Evolutionary conservation across 2,329 filamentous ascomycete genomes (phyloP).

Genomic region (Epichloe baconii): DNA sequence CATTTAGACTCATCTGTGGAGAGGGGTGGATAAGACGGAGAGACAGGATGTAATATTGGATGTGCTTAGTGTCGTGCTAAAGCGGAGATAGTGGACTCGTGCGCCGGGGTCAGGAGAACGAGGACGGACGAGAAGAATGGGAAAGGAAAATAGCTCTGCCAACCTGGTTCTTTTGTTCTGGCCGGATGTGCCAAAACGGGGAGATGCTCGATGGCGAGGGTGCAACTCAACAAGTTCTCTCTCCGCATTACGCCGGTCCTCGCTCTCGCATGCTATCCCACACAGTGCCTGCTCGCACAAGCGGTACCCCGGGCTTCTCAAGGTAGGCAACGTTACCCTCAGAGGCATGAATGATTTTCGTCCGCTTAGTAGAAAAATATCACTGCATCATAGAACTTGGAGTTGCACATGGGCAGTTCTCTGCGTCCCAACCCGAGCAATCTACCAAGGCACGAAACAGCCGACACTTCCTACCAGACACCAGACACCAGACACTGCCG

Average conservation of each 20-base stretch:
- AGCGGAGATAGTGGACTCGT: background rate
- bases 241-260: background rate
- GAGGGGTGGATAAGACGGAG: constrained; percentile 1
- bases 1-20: background rate
- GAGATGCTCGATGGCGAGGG: background rate
- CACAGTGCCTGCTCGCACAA: background rate
- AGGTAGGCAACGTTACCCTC: background rate
- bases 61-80: background rate
- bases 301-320: background rate
- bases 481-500: too few relatives aligned
- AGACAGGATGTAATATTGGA: background rate
- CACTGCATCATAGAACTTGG: too few relatives aligned
- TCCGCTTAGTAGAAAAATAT: too few relatives aligned
- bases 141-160: background rate
- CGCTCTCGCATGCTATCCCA: background rate
- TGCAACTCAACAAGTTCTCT: background rate
- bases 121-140: background rate
- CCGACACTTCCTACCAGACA: too few relatives aligned
- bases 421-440: too few relatives aligned
- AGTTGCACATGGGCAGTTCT: too few relatives aligned
- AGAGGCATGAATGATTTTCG: too few relatives aligned
- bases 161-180: constrained; percentile 3
- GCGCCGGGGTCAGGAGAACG: background rate
- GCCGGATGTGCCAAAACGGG: background rate
- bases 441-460: too few relatives aligned